These are phyloP conservation scores for Acacia pycnantha DNA, from an alignment of 331 rosid genomes.

Conservation along the genomic window DNA sequence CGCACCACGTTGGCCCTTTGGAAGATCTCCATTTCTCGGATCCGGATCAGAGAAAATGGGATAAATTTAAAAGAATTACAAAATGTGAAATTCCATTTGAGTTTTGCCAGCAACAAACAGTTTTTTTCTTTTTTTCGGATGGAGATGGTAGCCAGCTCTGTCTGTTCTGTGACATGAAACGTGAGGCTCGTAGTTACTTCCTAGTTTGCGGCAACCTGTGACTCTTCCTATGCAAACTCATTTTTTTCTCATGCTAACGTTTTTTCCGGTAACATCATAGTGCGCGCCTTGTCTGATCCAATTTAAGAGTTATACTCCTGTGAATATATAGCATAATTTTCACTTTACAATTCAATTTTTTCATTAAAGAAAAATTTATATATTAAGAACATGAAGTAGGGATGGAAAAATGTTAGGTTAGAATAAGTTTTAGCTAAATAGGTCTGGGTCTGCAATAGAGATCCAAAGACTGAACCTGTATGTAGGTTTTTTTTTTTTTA, in stretches of 20 bases:
- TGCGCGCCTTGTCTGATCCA: too few relatives aligned
- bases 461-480: too few relatives aligned
- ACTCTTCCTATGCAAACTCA: background rate
- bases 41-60: background rate
- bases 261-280: background rate
- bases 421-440: too few relatives aligned
- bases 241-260: background rate
- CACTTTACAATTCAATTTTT: too few relatives aligned
- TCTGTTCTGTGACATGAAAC: background rate
- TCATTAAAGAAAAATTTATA: too few relatives aligned
- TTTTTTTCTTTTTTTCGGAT: background rate
- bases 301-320: too few relatives aligned
- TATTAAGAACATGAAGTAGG: too few relatives aligned
- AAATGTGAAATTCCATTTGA: background rate
- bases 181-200: background rate
- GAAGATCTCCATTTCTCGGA: constrained; percentile 64
- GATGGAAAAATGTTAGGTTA: too few relatives aligned
- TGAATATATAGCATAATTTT: too few relatives aligned
- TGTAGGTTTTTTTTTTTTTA: too few relatives aligned
- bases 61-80: background rate
- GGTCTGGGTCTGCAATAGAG: too few relatives aligned
- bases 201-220: background rate
- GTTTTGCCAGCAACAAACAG: background rate
- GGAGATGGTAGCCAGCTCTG: background rate
- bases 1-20: constrained; percentile 66